Evolutionary conservation across 192 early-diverging fungal species (phyloP).

Genomic region (Coemansia aciculifera): DNA sequence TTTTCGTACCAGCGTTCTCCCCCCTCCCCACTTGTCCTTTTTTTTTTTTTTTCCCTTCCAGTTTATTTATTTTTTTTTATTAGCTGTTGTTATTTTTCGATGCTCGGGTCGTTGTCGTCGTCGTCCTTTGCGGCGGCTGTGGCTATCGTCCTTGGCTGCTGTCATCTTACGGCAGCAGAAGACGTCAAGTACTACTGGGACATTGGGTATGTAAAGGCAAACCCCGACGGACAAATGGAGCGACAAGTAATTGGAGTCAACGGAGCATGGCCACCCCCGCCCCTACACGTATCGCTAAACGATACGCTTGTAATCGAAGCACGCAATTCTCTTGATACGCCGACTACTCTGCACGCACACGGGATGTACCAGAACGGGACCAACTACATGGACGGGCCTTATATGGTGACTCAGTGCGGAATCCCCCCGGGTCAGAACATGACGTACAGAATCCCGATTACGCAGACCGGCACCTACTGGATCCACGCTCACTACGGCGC

Average conservation of each 20-base stretch:
- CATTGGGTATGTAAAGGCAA: slow-evolving; percentile 64
- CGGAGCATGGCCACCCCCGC: slow-evolving; percentile 63
- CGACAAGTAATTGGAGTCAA: slow-evolving; percentile 73
- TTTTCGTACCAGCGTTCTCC: neutral
- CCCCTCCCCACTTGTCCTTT: neutral
- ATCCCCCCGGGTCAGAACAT: slow-evolving; percentile 68
- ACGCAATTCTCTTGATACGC: slow-evolving; percentile 60
- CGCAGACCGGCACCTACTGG: slow-evolving; percentile 85
- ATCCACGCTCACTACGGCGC: slow-evolving; percentile 69
- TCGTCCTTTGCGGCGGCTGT: slow-evolving; percentile 39
- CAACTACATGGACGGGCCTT: slow-evolving; percentile 70
- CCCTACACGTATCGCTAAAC: slow-evolving; percentile 30
- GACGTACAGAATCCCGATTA: slow-evolving; percentile 68
- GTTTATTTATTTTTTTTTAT: neutral
- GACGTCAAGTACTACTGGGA: slow-evolving; percentile 70
- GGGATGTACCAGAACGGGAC: slow-evolving; percentile 78
- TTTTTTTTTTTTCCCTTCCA: neutral
- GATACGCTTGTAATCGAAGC: slow-evolving; percentile 50
- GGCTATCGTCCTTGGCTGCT: slow-evolving; percentile 10
- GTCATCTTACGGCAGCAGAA: slow-evolving; percentile 35
- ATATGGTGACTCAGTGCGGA: slow-evolving; percentile 72
- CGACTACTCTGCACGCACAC: slow-evolving; percentile 72
- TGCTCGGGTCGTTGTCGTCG: slow-evolving; percentile 34
- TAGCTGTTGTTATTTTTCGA: neutral
- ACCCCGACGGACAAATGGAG: slow-evolving; percentile 66